Evolutionary conservation across 257 asterid species (phyloP).

Genomic region (Buddleja alternifolia): DNA sequence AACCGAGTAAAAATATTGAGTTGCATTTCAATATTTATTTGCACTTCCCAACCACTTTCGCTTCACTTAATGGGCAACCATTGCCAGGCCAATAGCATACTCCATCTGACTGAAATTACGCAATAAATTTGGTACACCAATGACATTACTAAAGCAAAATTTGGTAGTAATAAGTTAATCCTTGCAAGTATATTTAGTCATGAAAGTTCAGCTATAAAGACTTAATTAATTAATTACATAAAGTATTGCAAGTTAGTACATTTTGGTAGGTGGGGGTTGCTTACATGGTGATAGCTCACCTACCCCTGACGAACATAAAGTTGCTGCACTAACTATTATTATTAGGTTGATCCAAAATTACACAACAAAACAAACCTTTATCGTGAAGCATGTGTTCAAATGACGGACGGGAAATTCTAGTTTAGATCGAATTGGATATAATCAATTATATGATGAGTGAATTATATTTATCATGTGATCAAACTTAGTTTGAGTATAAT

Average conservation of each 20-base stretch:
- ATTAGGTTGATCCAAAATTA: not conserved
- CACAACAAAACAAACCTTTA: not conserved
- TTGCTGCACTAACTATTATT: not conserved
- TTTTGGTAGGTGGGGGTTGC: constrained; percentile 22
- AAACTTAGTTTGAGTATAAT: too few relatives aligned
- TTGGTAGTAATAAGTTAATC: not conserved
- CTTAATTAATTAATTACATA: not conserved
- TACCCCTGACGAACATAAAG: not conserved
- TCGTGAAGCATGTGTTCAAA: constrained; percentile 5
- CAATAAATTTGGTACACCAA: not conserved
- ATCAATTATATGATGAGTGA: too few relatives aligned
- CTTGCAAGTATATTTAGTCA: not conserved
- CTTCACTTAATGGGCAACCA: constrained; percentile 33
- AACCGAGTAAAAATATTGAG: too few relatives aligned
- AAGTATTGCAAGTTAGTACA: not conserved
- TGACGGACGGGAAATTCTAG: too few relatives aligned
- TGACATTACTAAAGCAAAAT: not conserved
- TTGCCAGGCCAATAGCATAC: constrained; percentile 12
- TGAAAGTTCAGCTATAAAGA: not conserved
- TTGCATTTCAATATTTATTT: not conserved
- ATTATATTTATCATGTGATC: too few relatives aligned
- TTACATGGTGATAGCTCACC: constrained; percentile 7
- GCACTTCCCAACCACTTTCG: constrained; percentile 22
- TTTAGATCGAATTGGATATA: too few relatives aligned
- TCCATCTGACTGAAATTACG: constrained; percentile 1